Evolutionary conservation across 2,329 filamentous ascomycete species (phyloP).

Genomic region (Elsinoe necatrix): DNA sequence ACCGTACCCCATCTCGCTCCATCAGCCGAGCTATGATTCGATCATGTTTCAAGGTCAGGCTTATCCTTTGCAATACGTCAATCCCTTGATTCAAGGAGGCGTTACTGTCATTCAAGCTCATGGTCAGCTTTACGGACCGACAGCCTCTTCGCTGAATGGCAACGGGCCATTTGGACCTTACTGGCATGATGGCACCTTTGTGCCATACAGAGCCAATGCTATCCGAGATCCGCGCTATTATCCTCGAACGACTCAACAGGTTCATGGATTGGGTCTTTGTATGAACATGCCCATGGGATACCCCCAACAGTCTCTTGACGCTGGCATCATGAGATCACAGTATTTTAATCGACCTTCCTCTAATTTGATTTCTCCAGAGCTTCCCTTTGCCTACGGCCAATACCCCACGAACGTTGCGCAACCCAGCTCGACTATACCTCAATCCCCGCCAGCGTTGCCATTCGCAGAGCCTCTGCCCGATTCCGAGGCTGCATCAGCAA

Average conservation of each 20-base stretch:
- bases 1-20: constrained; percentile 16
- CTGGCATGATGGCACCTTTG: constrained; percentile 55
- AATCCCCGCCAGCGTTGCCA: not conserved
- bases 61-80: constrained; percentile 12
- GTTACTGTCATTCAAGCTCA: constrained; percentile 53
- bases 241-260: constrained; percentile 17
- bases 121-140: constrained; percentile 51
- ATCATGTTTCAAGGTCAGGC: constrained; percentile 49
- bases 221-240: constrained; percentile 45
- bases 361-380: not conserved
- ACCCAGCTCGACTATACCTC: not conserved
- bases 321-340: not conserved
- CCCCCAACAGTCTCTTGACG: not conserved
- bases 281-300: not conserved
- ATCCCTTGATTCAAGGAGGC: constrained; percentile 39
- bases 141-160: constrained; percentile 48
- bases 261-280: constrained; percentile 5
- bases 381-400: not conserved
- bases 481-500: constrained; percentile 35
- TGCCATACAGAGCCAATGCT: constrained; percentile 52
- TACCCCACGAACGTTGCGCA: not conserved
- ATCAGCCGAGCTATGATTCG: constrained; percentile 50
- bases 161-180: constrained; percentile 52
- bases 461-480: constrained; percentile 23
- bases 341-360: not conserved